These are phyloP conservation scores for Eimeria acervulina DNA, from an alignment of 169 alveolate species.

Conservation along the genomic window DNA sequence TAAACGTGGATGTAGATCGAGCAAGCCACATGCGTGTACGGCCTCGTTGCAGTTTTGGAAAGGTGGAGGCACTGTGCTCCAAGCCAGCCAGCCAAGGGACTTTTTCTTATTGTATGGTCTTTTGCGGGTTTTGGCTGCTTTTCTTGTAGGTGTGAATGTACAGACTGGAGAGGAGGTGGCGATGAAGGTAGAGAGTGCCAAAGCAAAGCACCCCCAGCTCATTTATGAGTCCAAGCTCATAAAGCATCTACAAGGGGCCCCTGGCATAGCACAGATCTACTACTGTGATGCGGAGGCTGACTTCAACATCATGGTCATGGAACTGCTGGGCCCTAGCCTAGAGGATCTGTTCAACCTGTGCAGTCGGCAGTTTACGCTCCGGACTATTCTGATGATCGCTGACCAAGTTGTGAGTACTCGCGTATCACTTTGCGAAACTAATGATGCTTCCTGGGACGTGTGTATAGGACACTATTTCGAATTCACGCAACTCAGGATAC, in stretches of 20 bases:
- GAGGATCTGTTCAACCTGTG: constrained; percentile 94
- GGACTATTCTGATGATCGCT: constrained; percentile 97
- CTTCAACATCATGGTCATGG: constrained; percentile 91
- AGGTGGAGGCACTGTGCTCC: neutral
- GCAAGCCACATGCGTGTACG: neutral
- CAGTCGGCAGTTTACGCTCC: constrained; percentile 96
- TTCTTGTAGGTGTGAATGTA: constrained; percentile 64
- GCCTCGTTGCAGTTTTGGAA: neutral
- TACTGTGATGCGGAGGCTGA: constrained; percentile 86
- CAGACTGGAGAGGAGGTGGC: constrained; percentile 89
- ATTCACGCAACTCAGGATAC: neutral
- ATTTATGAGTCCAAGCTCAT: constrained; percentile 87
- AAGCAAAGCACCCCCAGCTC: constrained; percentile 90
- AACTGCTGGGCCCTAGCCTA: constrained; percentile 91
- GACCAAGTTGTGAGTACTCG: constrained; percentile 95
- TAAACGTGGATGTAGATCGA: neutral
- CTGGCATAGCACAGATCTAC: constrained; percentile 82
- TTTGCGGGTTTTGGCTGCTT: neutral
- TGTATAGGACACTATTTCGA: neutral
- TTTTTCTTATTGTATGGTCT: neutral
- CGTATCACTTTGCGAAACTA: neutral
- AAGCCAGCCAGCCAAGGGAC: neutral
- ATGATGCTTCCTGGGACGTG: neutral
- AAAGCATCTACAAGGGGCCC: constrained; percentile 85
- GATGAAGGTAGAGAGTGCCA: constrained; percentile 84